phyloP scores from a whole-genome alignment of 163 green algal genomes.

The Scenedesmus sp. region DNA sequence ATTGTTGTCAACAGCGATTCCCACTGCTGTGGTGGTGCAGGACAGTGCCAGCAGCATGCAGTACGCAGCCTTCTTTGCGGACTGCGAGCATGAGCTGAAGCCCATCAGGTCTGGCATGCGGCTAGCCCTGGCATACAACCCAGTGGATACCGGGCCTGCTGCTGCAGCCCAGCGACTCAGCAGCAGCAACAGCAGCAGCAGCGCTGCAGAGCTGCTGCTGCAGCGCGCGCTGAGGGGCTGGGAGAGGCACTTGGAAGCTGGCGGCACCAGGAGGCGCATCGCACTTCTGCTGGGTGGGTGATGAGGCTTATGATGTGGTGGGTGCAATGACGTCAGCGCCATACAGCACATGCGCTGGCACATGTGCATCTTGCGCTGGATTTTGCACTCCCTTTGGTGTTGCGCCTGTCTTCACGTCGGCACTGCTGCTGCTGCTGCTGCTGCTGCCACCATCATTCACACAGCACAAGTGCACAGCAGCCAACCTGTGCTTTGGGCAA shows the following conservation, averaged over 20 bases:
- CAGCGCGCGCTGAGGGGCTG: neutral
- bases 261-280: neutral
- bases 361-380: too few species aligned
- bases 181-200: neutral
- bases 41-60: neutral
- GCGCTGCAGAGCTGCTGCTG: neutral
- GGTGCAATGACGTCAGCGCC: neutral
- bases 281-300: constrained; percentile 4
- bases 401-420: too few species aligned
- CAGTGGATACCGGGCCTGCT: neutral
- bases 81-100: constrained; percentile 56
- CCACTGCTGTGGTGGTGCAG: neutral
- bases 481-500: too few species aligned
- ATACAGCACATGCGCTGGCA: neutral
- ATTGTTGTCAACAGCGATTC: too few species aligned
- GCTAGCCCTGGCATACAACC: neutral
- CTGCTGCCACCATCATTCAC: too few species aligned
- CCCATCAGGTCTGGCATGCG: constrained; percentile 20
- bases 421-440: too few species aligned
- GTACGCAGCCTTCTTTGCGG: constrained; percentile 54
- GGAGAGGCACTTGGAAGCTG: neutral
- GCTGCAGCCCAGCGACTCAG: neutral
- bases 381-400: too few species aligned
- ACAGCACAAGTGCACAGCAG: too few species aligned
- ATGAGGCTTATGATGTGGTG: too few species aligned